These are phyloP conservation scores for Filobasidium floriforme DNA, from an alignment of 768 basidiomycete genomes.

Conservation along the genomic window DNA sequence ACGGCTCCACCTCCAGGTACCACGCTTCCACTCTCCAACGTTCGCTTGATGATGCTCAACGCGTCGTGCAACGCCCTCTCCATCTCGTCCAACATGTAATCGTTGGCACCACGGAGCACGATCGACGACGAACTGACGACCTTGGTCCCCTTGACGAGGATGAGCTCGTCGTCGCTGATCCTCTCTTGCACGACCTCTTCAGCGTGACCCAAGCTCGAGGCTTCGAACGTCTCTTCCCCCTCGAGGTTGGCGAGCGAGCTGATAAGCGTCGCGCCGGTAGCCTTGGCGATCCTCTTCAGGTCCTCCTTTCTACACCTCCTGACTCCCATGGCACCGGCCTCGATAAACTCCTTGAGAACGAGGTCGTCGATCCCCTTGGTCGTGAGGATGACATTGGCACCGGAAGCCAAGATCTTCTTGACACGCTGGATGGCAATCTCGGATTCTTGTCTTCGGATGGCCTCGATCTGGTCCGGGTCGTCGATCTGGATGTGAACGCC, in stretches of 20 bases:
- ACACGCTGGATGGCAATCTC: slow-evolving; percentile 94
- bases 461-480: slow-evolving; percentile 90
- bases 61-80: slow-evolving; percentile 92
- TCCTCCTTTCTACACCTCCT: slow-evolving; percentile 97
- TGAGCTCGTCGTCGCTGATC: slow-evolving; percentile 96
- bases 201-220: slow-evolving; percentile 78
- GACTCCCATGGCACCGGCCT: slow-evolving; percentile 98
- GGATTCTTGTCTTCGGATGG: slow-evolving; percentile 80
- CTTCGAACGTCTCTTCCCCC: slow-evolving; percentile 94
- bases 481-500: slow-evolving; percentile 96
- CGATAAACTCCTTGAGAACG: slow-evolving; percentile 96
- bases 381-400: slow-evolving; percentile 92
- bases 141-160: slow-evolving; percentile 95
- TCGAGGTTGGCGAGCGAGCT: slow-evolving; percentile 91
- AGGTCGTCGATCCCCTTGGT: slow-evolving; percentile 98
- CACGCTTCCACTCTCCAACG: slow-evolving; percentile 87
- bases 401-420: slow-evolving; percentile 87
- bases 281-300: slow-evolving; percentile 89
- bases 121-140: slow-evolving; percentile 88
- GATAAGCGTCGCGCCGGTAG: slow-evolving; percentile 87
- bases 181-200: slow-evolving; percentile 96
- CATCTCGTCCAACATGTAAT: slow-evolving; percentile 99
- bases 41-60: slow-evolving; percentile 89
- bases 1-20: slow-evolving; percentile 97
- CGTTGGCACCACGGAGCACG: slow-evolving; percentile 91